Evolutionary conservation across 1,284 basidiomycete species (phyloP).

Genomic region (Cutaneotrichosporon dermatis): DNA sequence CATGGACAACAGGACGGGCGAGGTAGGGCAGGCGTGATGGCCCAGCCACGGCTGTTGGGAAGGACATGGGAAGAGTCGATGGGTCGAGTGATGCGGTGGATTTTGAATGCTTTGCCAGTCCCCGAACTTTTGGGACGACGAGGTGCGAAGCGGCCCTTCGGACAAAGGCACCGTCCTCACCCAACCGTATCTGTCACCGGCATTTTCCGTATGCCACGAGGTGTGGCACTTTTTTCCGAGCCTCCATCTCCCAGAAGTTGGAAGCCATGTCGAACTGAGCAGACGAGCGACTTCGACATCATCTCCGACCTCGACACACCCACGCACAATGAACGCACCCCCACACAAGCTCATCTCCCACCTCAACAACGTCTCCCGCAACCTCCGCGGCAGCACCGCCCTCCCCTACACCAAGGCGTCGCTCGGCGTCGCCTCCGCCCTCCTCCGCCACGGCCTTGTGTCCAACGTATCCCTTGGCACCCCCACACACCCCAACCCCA

Average conservation of each 20-base stretch:
- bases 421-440: conserved; percentile 42
- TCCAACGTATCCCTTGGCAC: conserved; percentile 44
- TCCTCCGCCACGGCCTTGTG: conserved; percentile 47
- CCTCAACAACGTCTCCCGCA: conserved; percentile 42
- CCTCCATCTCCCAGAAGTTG: neutral
- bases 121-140: neutral
- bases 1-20: neutral
- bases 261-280: no score
- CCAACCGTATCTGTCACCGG: neutral
- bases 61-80: conserved; percentile 5
- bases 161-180: neutral
- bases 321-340: conserved; percentile 27
- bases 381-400: conserved; percentile 41
- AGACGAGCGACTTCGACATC: neutral
- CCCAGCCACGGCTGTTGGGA: conserved; percentile 22
- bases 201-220: neutral
- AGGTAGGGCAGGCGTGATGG: conserved; percentile 23
- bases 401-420: conserved; percentile 42
- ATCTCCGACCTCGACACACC: neutral
- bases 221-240: conserved; percentile 24
- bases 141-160: no score
- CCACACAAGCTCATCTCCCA: conserved; percentile 46
- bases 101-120: neutral
- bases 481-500: conserved; percentile 36
- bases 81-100: no score